Conservation (phyloP, 2,329 filamentous ascomycete genomes). For the Epichloe typhina region DNA sequence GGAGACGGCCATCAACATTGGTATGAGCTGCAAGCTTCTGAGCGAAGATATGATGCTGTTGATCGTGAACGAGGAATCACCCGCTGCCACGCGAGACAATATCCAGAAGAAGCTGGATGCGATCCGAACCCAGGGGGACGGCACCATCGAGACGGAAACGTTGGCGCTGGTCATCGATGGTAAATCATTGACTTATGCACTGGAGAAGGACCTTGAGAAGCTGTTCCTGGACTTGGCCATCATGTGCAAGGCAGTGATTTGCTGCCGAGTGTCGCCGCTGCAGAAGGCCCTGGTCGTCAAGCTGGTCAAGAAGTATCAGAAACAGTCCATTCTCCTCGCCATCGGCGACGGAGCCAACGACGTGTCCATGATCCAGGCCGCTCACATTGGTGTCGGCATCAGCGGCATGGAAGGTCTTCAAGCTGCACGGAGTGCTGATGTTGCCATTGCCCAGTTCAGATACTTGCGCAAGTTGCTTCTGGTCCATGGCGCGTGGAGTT, state of each 20-base stretch:
- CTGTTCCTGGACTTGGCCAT: conserved; percentile 85
- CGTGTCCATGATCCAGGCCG: conserved; percentile 99
- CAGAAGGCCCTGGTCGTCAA: conserved; percentile 98
- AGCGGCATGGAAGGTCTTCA: conserved; percentile 95
- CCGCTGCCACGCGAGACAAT: conserved; percentile 71
- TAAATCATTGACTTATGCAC: conserved; percentile 82
- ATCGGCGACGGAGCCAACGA: conserved; percentile 98
- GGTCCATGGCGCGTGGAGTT: conserved; percentile 95
- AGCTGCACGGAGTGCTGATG: conserved; percentile 87
- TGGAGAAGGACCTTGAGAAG: conserved; percentile 90
- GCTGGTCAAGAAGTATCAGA: conserved; percentile 82
- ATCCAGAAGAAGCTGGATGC: conserved; percentile 88
- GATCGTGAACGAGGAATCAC: conserved; percentile 84
- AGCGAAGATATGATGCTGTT: conserved; percentile 98
- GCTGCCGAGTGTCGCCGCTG: conserved; percentile 89
- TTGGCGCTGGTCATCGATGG: conserved; percentile 91
- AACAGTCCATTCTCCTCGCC: conserved; percentile 81
- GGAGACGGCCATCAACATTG: conserved; percentile 98
- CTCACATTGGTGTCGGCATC: conserved; percentile 95
- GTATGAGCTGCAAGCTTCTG: conserved; percentile 97
- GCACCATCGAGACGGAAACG: conserved; percentile 67
- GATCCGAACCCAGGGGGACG: conserved; percentile 65
- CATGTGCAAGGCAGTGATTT: conserved; percentile 98
- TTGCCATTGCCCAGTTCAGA: conserved; percentile 90
- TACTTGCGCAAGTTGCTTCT: conserved; percentile 87